phyloP scores from a whole-genome alignment of 805 yeast species.

The Wickerhamomyces canadensis region DNA sequence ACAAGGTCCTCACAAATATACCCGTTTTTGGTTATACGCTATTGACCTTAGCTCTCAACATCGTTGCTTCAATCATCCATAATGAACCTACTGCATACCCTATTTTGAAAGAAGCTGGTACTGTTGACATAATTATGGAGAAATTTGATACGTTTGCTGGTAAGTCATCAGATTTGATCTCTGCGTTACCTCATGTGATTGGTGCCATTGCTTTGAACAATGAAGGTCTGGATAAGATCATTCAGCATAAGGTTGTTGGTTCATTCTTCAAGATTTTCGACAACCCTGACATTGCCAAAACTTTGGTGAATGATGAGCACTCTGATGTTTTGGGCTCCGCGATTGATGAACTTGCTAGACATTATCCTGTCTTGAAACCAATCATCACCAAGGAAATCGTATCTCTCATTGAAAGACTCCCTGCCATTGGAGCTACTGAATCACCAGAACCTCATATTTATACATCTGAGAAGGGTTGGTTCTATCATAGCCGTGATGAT shows the following conservation, averaged over 20 bases:
- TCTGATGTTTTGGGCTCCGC: slow-evolving; percentile 56
- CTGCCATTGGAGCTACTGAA: slow-evolving; percentile 28
- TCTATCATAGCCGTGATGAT: slow-evolving; percentile 39
- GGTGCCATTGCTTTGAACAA: slow-evolving; percentile 80
- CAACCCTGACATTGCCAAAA: slow-evolving; percentile 44
- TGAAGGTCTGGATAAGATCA: slow-evolving; percentile 60
- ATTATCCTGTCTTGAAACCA: slow-evolving; percentile 70
- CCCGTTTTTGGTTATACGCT: slow-evolving; percentile 61
- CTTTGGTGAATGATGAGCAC: slow-evolving; percentile 46
- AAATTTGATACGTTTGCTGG: slow-evolving; percentile 51
- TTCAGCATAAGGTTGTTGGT: slow-evolving; percentile 33
- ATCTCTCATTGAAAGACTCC: slow-evolving; percentile 39
- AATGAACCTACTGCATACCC: slow-evolving; percentile 88
- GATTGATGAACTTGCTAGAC: slow-evolving; percentile 78
- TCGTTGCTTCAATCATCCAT: slow-evolving; percentile 68
- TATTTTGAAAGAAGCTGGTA: slow-evolving; percentile 71
- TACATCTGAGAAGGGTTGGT: slow-evolving; percentile 33
- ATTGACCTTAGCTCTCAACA: slow-evolving; percentile 54
- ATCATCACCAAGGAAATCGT: slow-evolving; percentile 45
- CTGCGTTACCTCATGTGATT: slow-evolving; percentile 64
- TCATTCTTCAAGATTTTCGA: slow-evolving; percentile 47
- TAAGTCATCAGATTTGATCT: slow-evolving; percentile 51
- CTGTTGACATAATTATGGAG: slow-evolving; percentile 58
- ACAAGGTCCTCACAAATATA: slow-evolving; percentile 51
- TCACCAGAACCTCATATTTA: slow-evolving; percentile 41